Base-by-base conservation (phyloP, 208 protist species). In the Trypanosoma theileri region DNA sequence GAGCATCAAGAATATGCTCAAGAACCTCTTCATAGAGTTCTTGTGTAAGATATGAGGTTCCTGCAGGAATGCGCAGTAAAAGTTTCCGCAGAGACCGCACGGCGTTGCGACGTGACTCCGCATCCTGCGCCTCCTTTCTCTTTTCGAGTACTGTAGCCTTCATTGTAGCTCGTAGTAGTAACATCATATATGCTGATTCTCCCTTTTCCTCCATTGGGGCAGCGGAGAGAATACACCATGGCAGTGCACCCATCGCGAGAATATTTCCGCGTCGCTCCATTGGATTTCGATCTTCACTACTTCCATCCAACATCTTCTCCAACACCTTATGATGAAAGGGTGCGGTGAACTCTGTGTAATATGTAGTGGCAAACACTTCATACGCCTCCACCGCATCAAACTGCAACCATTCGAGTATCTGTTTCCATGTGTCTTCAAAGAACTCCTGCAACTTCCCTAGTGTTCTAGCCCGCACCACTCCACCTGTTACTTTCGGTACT, bases 91-190 rank as follows among this genome's bases (percentile, higher is more conserved):
- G 57, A 0, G 91, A 80, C 10, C 51, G 45, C 16, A 97, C 85
- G 1, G 94, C 93, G 64, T 98, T 98, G 65, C 95, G 87, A 1
- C 96, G 84, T 0, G 83, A 75, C 66, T 98, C 94, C 4, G 94
- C 90, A 71, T 98, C 97, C 11, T 77, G 74, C 24, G 57, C 19
- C 24, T 89, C 85, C 11, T 51, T 53, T 19, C 75, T 28, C 59
- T 69, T 59, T 44, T 86, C 88, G 52, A 86, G 65, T 67, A 86
- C 73, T n/a, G 80, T 84, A 54, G 71, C 77, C 10, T 59, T 53
- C 56, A 80, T 57, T 31, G 77, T 71, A 14, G 72, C 68, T 12
- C 63, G 54, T 17, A 77, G 62, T 10, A 85, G 44, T 22, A 69
- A 17, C 57, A 63, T 51, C 62, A 64, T 70, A 50, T 65, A 62